Evolutionary conservation across 257 asterid species (phyloP).

Genomic region (Marsdenia floribunda): DNA sequence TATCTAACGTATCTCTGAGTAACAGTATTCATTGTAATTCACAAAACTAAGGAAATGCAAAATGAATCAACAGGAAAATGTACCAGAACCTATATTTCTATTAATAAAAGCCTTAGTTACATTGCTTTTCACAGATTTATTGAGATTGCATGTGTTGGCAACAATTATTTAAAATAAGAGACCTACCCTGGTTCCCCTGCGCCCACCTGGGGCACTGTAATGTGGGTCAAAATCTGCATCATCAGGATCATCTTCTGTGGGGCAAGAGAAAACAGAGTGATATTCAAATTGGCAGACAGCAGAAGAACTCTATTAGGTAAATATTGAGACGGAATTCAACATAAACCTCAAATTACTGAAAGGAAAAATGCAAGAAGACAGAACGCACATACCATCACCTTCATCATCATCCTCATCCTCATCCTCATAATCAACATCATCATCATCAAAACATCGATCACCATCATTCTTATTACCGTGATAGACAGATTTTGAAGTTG

Average conservation of each 20-base stretch:
- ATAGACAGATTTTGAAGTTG: slow-evolving; percentile 45
- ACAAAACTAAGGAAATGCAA: background rate
- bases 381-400: slow-evolving; percentile 33
- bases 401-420: slow-evolving; percentile 51
- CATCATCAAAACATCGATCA: slow-evolving; percentile 46
- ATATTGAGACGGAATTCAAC: background rate
- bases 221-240: slow-evolving; percentile 93
- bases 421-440: slow-evolving; percentile 46
- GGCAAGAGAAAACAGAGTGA: slow-evolving; percentile 9
- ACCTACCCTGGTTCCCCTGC: slow-evolving; percentile 57
- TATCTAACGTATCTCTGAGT: too few species aligned
- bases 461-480: slow-evolving; percentile 47
- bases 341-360: background rate
- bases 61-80: background rate
- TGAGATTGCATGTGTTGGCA: background rate
- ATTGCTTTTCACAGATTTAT: background rate
- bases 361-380: background rate
- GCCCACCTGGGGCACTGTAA: slow-evolving; percentile 50
- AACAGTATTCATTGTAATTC: background rate
- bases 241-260: slow-evolving; percentile 90
- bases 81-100: background rate
- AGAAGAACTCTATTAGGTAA: background rate
- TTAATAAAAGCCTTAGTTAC: background rate
- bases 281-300: background rate
- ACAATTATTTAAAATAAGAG: background rate